Evolutionary conservation across 2,329 filamentous ascomycete genomes (phyloP).

Genomic region (Elsinoe australis): DNA sequence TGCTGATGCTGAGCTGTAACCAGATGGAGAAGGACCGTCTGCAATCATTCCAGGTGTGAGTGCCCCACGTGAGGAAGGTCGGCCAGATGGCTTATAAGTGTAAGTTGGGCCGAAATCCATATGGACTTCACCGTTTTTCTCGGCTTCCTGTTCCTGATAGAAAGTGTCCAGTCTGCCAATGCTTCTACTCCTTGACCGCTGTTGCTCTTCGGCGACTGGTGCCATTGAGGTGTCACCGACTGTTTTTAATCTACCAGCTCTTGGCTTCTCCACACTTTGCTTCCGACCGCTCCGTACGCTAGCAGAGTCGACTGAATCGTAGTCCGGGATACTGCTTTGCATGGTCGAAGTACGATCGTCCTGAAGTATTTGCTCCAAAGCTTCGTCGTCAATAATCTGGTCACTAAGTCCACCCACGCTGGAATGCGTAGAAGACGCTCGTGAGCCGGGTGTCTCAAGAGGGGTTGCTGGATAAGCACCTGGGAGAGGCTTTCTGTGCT

Average conservation of each 20-base stretch:
- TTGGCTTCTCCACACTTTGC: constrained; percentile 55
- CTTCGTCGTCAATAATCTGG: constrained; percentile 39
- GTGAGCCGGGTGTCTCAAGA: constrained; percentile 11
- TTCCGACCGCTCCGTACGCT: constrained; percentile 49
- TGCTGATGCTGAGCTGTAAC: constrained; percentile 18
- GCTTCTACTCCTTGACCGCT: constrained; percentile 33
- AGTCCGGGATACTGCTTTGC: constrained; percentile 50
- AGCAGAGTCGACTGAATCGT: constrained; percentile 65
- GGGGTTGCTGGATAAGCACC: constrained; percentile 6
- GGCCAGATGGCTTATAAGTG: constrained; percentile 53
- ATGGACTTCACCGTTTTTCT: constrained; percentile 47
- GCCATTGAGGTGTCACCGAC: constrained; percentile 52
- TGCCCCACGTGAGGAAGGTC: constrained; percentile 50
- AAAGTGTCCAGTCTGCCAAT: constrained; percentile 28
- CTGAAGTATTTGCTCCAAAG: constrained; percentile 33
- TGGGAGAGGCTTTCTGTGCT: constrained; percentile 25
- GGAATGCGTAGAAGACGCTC: constrained; percentile 24
- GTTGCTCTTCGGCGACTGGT: constrained; percentile 39
- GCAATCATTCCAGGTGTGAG: constrained; percentile 33
- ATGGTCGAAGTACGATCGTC: constrained; percentile 26
- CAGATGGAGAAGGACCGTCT: constrained; percentile 22
- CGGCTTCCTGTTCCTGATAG: constrained; percentile 32
- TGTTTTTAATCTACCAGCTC: constrained; percentile 73
- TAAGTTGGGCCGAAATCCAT: constrained; percentile 78
- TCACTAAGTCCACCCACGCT: constrained; percentile 39